Evolutionary conservation across 768 basidiomycete species (phyloP).

Genomic region (Scleroderma bovista): DNA sequence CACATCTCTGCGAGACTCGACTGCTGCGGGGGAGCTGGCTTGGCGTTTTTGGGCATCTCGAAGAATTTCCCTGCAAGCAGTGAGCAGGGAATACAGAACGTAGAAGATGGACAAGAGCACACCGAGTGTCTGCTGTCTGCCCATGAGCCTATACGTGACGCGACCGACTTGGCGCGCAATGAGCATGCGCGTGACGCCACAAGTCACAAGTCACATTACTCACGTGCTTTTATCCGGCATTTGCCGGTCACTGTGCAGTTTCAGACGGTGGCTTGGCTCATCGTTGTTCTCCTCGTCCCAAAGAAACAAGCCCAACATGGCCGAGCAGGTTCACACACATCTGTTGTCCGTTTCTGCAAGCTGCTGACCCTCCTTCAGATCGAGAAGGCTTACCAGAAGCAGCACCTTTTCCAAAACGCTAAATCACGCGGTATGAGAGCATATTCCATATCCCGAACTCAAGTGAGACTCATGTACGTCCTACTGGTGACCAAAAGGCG

Average conservation of each 20-base stretch:
- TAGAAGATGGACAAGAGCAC: constrained; percentile 2
- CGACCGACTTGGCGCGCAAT: constrained; percentile 17
- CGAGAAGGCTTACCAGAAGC: constrained; percentile 98
- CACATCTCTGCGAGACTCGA: constrained; percentile 75
- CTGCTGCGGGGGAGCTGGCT: constrained; percentile 68
- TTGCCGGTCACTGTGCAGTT: constrained; percentile 40
- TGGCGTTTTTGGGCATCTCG: constrained; percentile 62
- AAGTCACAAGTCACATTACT: not conserved
- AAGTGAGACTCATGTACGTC: constrained; percentile 8
- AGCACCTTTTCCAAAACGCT: constrained; percentile 95
- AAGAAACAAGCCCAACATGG: constrained; percentile 38
- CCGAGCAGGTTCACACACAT: constrained; percentile 48
- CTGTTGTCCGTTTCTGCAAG: not conserved
- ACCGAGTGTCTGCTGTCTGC: constrained; percentile 74
- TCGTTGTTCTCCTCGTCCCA: constrained; percentile 9
- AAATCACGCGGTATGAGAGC: constrained; percentile 79
- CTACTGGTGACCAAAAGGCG: constrained; percentile 35
- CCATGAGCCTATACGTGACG: constrained; percentile 37
- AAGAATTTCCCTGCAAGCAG: constrained; percentile 60
- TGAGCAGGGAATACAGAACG: not conserved
- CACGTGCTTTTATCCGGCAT: constrained; percentile 18
- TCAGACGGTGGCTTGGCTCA: constrained; percentile 30
- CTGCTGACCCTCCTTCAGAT: constrained; percentile 43
- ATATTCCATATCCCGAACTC: constrained; percentile 4
- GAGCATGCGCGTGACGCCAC: constrained; percentile 14